These are phyloP conservation scores for Globisporangium uncinulatum DNA, from an alignment of 352 stramenopile genomes.

Conservation along the genomic window DNA sequence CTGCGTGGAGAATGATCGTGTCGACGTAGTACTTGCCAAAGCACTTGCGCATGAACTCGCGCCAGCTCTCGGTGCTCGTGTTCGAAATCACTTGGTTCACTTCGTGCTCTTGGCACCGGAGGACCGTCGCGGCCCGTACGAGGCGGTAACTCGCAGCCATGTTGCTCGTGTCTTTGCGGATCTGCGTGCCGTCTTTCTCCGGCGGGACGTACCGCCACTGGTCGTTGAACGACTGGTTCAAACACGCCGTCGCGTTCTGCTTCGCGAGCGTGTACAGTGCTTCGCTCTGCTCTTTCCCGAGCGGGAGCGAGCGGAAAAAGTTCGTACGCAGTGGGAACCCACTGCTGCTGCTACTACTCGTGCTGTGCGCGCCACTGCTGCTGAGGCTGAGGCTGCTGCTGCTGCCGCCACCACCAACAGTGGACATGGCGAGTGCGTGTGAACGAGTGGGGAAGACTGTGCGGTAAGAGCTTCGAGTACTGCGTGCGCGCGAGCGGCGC, in stretches of 20 bases:
- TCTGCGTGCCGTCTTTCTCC: conserved; percentile 74
- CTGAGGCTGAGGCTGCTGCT: no score
- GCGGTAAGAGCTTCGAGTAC: no score
- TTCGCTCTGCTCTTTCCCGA: conserved; percentile 50
- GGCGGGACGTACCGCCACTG: conserved; percentile 77
- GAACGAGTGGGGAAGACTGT: no score
- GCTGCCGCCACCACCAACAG: no score
- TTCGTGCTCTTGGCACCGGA: conserved; percentile 71
- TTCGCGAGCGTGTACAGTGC: conserved; percentile 49
- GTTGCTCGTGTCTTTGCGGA: conserved; percentile 80
- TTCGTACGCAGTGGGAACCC: conserved; percentile 63
- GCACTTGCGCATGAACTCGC: conserved; percentile 70
- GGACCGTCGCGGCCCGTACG: conserved; percentile 58
- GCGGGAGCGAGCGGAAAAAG: conserved; percentile 66
- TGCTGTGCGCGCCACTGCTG: no score
- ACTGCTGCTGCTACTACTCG: conserved; percentile 3
- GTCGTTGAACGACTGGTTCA: conserved; percentile 73
- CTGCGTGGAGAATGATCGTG: conserved; percentile 66
- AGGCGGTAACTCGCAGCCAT: conserved; percentile 56
- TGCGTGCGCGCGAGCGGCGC: no score
- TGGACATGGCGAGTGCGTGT: no score
- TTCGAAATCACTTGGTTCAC: conserved; percentile 69
- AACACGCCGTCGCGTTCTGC: conserved; percentile 43
- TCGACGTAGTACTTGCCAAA: conserved; percentile 74
- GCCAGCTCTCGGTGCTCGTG: conserved; percentile 65